A percentile compares a stretch with the other conserved stretches of the same genome.
phyloP scores from a whole-genome alignment of 768 basidiomycete species.

The Trametes elegans region DNA sequence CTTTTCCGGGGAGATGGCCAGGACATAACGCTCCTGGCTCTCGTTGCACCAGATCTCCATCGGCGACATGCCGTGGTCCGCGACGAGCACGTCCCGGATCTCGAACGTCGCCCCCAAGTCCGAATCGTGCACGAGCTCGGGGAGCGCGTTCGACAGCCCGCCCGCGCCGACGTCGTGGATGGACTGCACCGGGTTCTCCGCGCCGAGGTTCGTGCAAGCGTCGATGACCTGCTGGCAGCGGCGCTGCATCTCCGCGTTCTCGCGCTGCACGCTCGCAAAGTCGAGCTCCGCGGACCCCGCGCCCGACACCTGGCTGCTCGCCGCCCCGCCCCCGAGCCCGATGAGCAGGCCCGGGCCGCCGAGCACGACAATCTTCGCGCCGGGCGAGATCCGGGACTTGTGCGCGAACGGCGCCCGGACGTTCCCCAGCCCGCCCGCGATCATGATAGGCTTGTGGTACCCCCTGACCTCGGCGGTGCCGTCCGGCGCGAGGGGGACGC shows the following conservation, averaged over 20 bases:
- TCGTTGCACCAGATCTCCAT: constrained; percentile 99
- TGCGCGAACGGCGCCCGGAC: constrained; percentile 81
- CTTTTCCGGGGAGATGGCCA: constrained; percentile 74
- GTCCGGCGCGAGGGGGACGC: constrained; percentile 53
- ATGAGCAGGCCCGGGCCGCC: constrained; percentile 97
- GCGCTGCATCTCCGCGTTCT: constrained; percentile 98
- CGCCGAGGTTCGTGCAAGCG: constrained; percentile 64
- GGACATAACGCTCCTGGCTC: constrained; percentile 95
- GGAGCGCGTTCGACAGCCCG: constrained; percentile 93
- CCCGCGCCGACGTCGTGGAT: constrained; percentile 99
- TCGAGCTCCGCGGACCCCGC: constrained; percentile 90
- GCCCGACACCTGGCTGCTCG: constrained; percentile 90
- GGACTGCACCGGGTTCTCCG: constrained; percentile 81
- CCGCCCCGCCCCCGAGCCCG: constrained; percentile 95
- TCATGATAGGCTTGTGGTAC: constrained; percentile 99
- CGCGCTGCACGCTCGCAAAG: constrained; percentile 96
- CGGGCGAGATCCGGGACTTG: constrained; percentile 75
- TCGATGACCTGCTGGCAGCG: constrained; percentile 98
- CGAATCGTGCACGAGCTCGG: constrained; percentile 96
- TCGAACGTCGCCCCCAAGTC: constrained; percentile 90
- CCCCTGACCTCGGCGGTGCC: constrained; percentile 71
- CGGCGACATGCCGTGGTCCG: constrained; percentile 92
- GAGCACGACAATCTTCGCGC: constrained; percentile 86
- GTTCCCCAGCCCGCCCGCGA: constrained; percentile 95
- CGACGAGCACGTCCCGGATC: constrained; percentile 89